Base-by-base conservation (phyloP, 1,284 basidiomycete genomes). In the Trichosporon inkin region DNA sequence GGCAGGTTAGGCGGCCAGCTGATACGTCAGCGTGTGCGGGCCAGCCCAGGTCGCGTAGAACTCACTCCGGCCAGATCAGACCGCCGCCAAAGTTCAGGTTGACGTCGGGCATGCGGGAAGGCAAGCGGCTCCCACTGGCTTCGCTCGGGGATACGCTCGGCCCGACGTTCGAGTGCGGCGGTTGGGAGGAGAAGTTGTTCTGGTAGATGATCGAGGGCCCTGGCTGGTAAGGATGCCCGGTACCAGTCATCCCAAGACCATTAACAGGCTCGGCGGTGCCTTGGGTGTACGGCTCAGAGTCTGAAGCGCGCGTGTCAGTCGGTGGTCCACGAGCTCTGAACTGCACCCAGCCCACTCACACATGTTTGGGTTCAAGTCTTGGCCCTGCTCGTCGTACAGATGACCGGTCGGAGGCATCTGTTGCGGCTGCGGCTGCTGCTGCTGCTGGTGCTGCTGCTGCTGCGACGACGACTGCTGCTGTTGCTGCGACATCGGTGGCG, bases 1-100 rank as follows among this genome's bases (percentile, higher is more conserved):
- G 75, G 75, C 10, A 77, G 64, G 44, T 74, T 71, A n/a, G 37
- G 47, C 0, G 75, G 70, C 75, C 75, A 77, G 35, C 62, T 63
- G 52, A 10, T 32, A 5, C 4, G 55, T 58, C 49, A 62, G 55
- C 52, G 10, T 16, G 16, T n/a, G 24, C 41, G n/a, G 17, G 10
- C 19, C 10, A 47, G 60, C 49, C 36, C 38, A 17, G 34, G 22
- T 8, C 10, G 38, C 35, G 22, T 13, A 2, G 3, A 19, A 65
- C 70, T 52, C 57, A 73, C 71, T 71, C 68, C 20, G 72, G 67
- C 63, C 63, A 71, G 7, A 70, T 57, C n/a, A 63, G 37, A 1
- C 55, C 51, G 8, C 32, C 20, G 38, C 37, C 22, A 19, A 49
- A 49, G 16, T 8, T 17, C 11, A 24, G 24, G 24, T 32, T 32